These are phyloP conservation scores for Ophiocordyceps sinensis DNA, from an alignment of 2,329 filamentous ascomycete genomes.

Conservation along the genomic window DNA sequence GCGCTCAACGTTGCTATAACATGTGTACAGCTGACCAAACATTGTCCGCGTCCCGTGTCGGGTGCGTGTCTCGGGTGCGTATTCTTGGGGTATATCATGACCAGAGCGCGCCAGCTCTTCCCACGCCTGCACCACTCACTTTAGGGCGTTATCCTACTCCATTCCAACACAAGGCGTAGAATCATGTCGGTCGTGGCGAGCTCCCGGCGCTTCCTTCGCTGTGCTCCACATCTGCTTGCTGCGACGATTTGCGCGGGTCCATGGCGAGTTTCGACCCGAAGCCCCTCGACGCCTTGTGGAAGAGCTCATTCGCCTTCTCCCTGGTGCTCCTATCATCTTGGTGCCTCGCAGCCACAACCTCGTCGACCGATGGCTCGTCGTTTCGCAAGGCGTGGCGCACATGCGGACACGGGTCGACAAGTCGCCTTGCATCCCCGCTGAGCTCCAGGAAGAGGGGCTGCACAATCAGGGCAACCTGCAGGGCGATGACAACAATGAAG, in stretches of 20 bases:
- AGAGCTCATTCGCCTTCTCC: constrained; percentile 8
- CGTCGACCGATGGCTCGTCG: constrained; percentile 6
- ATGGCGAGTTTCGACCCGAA: constrained; percentile 11
- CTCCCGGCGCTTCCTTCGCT: constrained; percentile 10
- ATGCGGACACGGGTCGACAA: constrained; percentile 22
- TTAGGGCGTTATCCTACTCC: neutral
- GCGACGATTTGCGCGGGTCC: constrained; percentile 14
- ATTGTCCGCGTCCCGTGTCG: too few species aligned
- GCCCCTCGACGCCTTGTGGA: constrained; percentile 11
- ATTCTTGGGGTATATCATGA: too few species aligned
- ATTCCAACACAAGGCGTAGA: constrained; percentile 1
- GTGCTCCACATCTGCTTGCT: constrained; percentile 14
- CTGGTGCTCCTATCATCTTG: constrained; percentile 4
- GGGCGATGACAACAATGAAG: constrained; percentile 46
- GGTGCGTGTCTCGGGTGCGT: too few species aligned
- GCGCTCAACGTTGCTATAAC: neutral
- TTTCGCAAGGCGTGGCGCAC: constrained; percentile 8
- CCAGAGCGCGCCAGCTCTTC: too few species aligned
- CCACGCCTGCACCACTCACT: too few species aligned
- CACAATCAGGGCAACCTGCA: constrained; percentile 29
- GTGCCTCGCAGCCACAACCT: constrained; percentile 6
- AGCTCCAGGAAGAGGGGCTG: constrained; percentile 36
- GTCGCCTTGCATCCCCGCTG: constrained; percentile 28
- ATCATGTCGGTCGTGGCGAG: constrained; percentile 4
- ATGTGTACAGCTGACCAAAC: too few species aligned